phyloP scores from a whole-genome alignment of 139 green algal species.

The Picochlorum sp. region DNA sequence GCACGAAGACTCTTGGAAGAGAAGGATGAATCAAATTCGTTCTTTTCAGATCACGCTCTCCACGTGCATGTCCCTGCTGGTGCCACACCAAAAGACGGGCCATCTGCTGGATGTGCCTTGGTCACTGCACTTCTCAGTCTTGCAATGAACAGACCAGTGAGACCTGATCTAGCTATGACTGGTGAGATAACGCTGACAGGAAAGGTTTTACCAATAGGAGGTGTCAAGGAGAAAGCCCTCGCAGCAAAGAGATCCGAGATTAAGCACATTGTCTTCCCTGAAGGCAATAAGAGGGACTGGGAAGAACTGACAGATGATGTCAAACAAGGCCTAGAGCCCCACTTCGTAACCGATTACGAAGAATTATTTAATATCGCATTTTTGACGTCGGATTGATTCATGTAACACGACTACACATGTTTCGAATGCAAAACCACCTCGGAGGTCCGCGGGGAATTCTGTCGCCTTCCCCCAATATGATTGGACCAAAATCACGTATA shows the following conservation, averaged over 20 bases:
- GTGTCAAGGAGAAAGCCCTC: slow-evolving; percentile 91
- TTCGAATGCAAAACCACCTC: no score
- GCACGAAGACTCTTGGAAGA: slow-evolving; percentile 50
- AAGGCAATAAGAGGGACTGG: slow-evolving; percentile 83
- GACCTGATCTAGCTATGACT: slow-evolving; percentile 80
- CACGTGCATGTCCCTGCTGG: slow-evolving; percentile 93
- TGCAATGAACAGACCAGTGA: slow-evolving; percentile 64
- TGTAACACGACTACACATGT: no score
- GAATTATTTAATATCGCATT: slow-evolving; percentile 80
- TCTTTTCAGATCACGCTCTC: slow-evolving; percentile 53
- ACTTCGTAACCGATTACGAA: slow-evolving; percentile 81
- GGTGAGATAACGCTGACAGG: slow-evolving; percentile 93
- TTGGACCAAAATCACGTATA: no score
- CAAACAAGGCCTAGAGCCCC: slow-evolving; percentile 62
- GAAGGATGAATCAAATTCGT: slow-evolving; percentile 17
- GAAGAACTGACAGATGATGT: slow-evolving; percentile 86
- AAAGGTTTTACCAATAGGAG: slow-evolving; percentile 83
- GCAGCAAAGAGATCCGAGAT: slow-evolving; percentile 67
- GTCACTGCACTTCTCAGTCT: slow-evolving; percentile 88
- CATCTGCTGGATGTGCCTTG: slow-evolving; percentile 81
- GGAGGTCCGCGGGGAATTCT: no score
- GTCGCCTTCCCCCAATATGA: no score
- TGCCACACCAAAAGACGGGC: slow-evolving; percentile 90
- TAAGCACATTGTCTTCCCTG: slow-evolving; percentile 72
- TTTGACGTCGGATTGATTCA: no score